Evolutionary conservation across 208 protist species (phyloP).

Genomic region (Tritrichomonas musculus): DNA sequence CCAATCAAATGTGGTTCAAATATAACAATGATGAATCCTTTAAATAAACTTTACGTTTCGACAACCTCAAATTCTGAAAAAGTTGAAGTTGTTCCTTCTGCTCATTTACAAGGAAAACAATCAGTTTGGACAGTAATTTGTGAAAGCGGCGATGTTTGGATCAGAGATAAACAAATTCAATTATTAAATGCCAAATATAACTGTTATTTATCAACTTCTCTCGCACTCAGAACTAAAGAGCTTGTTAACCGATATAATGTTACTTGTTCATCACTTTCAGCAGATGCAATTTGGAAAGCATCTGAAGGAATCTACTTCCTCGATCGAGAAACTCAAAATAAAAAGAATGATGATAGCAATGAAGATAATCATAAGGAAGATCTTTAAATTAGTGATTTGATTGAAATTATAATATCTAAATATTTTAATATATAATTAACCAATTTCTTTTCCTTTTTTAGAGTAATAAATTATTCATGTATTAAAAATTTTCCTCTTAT

Average conservation of each 20-base stretch:
- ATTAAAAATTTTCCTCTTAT: neutral
- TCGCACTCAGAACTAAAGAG: neutral
- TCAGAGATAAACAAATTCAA: neutral
- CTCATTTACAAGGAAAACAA: neutral
- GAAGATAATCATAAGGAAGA: neutral
- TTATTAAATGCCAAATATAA: neutral
- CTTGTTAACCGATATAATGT: neutral
- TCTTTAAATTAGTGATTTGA: too few relatives aligned
- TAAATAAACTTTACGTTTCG: neutral
- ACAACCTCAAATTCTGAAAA: neutral
- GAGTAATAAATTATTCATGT: neutral
- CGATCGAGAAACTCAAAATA: neutral
- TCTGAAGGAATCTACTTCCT: slow-evolving; percentile 7
- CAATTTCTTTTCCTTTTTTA: too few relatives aligned
- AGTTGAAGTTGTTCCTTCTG: neutral
- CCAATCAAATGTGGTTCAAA: neutral
- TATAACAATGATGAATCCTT: neutral
- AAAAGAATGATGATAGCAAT: neutral
- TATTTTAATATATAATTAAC: too few relatives aligned
- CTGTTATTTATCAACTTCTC: neutral
- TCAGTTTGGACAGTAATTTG: neutral
- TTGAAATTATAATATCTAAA: too few relatives aligned
- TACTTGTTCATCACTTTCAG: neutral
- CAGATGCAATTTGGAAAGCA: neutral
- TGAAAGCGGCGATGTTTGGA: neutral